Base-by-base conservation (phyloP, 768 basidiomycete genomes). In the Tephrocybe sp. region DNA sequence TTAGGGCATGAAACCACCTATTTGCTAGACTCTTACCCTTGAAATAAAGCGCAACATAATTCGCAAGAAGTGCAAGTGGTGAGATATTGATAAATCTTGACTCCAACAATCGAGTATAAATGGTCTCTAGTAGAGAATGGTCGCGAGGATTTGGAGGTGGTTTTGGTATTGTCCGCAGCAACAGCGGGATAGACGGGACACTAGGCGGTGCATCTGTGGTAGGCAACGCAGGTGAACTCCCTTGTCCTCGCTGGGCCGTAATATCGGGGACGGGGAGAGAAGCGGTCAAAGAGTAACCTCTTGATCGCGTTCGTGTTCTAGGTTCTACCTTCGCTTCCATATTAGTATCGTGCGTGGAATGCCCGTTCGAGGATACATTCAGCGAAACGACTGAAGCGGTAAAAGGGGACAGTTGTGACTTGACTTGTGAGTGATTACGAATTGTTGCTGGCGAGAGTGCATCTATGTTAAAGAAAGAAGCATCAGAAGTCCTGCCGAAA, bases 71-170 rank as follows among this genome's bases (percentile, higher is more conserved):
- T 1, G 84, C 82, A 13, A 88, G 62, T 2, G 87, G 87, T 19
- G 79, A 68, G 2, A 78, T 65, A 61, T 89, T 89, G 59, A 90
- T 82, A 58, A 86, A 89, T 32, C 85, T 70, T 12, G 79, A 71
- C 5, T 78, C 78, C 22, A 88, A 83, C 80, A 85, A 83, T 55
- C 84, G 81, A 16, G 69, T 74, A 68, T 87, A 89, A 10, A 88
- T 83, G 39, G 66, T 67, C 57, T 84, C 81, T 19, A 90, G 69
- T 11, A 86, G 55, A 0, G 77, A 74, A 60, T 89, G 88, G 52
- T 89, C 85, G 8, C 84, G 72, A 3, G 87, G 87, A 60, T 89
- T 80, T 3, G 60, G 54, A 0, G 80, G 76, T 3, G 72, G 61
- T 45, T 71, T 73, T 5, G 71, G 63, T 26, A 69, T 51, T 5